Evolutionary conservation across 768 basidiomycete species (phyloP), one percentile per base, ranked within the genome.

Genomic region (Amanita thiersii): DNA sequence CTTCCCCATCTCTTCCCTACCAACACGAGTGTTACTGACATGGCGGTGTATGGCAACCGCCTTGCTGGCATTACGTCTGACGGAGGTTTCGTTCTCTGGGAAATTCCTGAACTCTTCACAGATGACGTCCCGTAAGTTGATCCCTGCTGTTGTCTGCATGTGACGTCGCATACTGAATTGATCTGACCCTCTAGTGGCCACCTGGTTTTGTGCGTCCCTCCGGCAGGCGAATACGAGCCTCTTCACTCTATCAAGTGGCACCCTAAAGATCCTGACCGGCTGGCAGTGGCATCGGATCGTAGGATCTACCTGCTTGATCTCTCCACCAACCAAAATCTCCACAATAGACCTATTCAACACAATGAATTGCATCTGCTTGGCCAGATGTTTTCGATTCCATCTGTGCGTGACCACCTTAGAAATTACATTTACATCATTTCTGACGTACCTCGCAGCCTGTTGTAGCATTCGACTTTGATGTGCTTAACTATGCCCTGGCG

Each of bases 191-290:
- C 23, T 46, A 86, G 85, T 37, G 85, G 85, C 26, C 67, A 69
- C 39, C 57, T 86, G 33, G 59, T 86, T 45, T 68, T 87, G 10
- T 88, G 84, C 50, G 72, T 87, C 18, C 68, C 72, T 24, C 84
- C 87, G 7, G 67, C 80, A 6, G 62, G 57, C 30, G 65, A 65
- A 21, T 70, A 72, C 40, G 77, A 83, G 35, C 76, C 78, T 18
- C 68, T 90, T 21, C 84, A 83, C 48, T 76, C 84, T 9, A 87
- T 90, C 44, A 89, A 89, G 56, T 90, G 88, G 88, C 85, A 91
- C 51, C 84, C 87, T 9, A 86, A 83, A 56, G 79, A 89, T 43
- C 70, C 75, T 2, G 81, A 87, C 54, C 80, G 76, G 7, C 68
- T 90, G 32, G 88, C 87, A 3, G 80, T 90, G n/a, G 87, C 87